Evolutionary conservation across 169 alveolate species (phyloP).

Genomic region (Eimeria sp.): DNA sequence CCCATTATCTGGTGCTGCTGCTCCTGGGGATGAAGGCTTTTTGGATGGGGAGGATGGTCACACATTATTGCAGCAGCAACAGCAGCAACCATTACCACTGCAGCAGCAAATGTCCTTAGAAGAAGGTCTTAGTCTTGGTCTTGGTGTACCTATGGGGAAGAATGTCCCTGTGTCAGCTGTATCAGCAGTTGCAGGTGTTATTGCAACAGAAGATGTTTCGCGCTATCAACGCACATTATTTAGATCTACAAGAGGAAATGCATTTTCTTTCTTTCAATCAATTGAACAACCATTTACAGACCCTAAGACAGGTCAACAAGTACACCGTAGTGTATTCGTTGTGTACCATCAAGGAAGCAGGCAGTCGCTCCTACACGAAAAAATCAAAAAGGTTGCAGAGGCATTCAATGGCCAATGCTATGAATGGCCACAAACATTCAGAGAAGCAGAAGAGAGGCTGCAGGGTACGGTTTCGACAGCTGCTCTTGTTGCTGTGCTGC

Average conservation of each 20-base stretch:
- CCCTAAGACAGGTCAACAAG: conserved; percentile 85
- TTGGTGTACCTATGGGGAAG: not conserved
- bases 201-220: conserved; percentile 86
- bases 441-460: conserved; percentile 62
- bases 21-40: not conserved
- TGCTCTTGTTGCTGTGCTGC: not conserved
- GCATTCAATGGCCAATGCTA: conserved; percentile 94
- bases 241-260: conserved; percentile 98
- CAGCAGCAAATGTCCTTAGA: conserved; percentile 27
- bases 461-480: not conserved
- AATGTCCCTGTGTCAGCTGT: conserved; percentile 86
- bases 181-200: conserved; percentile 96
- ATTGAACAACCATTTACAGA: conserved; percentile 90
- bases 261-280: conserved; percentile 95
- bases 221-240: conserved; percentile 97
- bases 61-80: conserved; percentile 29
- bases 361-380: conserved; percentile 92
- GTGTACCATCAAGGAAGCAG: conserved; percentile 95
- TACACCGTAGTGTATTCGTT: conserved; percentile 95
- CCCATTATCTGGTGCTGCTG: not conserved
- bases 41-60: conserved; percentile 36
- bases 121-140: not conserved
- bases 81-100: conserved; percentile 71
- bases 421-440: conserved; percentile 90
- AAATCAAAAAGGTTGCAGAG: conserved; percentile 95